These are phyloP conservation scores for Perilla frutescens DNA, from an alignment of 257 asterid species.

Conservation along the genomic window DNA sequence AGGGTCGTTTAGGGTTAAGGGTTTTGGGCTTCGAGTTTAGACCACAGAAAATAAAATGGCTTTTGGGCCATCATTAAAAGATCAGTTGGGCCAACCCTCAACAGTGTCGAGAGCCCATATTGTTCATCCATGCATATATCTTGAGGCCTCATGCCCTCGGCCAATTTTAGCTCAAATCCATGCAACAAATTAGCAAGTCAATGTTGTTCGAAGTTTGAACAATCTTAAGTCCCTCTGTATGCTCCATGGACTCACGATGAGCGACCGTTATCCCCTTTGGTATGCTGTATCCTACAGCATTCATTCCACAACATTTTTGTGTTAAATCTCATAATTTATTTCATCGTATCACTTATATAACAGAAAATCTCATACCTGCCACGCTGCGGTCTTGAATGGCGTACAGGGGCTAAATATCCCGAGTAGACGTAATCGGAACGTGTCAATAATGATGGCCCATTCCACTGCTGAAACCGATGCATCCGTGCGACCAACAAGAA, in stretches of 20 bases:
- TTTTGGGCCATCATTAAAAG: too few species aligned
- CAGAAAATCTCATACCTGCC: neutral
- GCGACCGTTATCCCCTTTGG: constrained; percentile 37
- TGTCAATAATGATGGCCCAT: constrained; percentile 44
- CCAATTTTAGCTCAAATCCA: constrained; percentile 45
- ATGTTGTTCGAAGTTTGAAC: constrained; percentile 40
- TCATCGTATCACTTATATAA: too few species aligned
- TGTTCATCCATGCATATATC: constrained; percentile 43
- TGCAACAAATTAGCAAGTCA: constrained; percentile 42
- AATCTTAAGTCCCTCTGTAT: constrained; percentile 41
- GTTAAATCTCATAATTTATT: too few species aligned
- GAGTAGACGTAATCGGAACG: constrained; percentile 37
- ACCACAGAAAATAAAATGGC: too few species aligned
- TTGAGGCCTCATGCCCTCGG: constrained; percentile 34
- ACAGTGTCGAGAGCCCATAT: constrained; percentile 40
- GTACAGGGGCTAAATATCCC: constrained; percentile 36
- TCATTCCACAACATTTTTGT: too few species aligned
- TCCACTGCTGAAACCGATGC: constrained; percentile 32
- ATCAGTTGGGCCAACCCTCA: too few species aligned
- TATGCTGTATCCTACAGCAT: constrained; percentile 30
- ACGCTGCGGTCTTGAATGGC: constrained; percentile 40
- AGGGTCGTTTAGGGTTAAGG: too few species aligned
- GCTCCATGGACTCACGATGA: constrained; percentile 37
- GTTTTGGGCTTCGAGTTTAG: too few species aligned
- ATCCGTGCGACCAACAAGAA: constrained; percentile 14